Base-by-base conservation (phyloP, 805 yeast species). In the Myxozyma monticola region DNA sequence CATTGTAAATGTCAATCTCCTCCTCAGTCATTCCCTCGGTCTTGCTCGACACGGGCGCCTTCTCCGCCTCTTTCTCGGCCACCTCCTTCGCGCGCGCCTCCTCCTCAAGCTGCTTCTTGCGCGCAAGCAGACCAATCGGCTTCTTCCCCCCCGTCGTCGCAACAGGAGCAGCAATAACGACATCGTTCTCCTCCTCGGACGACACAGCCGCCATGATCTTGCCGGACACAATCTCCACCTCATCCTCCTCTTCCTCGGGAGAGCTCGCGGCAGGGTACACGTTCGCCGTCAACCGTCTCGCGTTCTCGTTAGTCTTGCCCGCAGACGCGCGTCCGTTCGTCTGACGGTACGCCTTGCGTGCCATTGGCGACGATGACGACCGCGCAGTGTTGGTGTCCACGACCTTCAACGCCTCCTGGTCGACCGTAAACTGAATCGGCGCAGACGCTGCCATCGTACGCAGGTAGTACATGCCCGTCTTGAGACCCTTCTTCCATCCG, bases 391-490 rank as follows among this genome's bases (percentile, higher is more conserved):
- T 56, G 18, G 45, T 38, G 41, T 55, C 56, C 14, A 44, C 53
- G 9, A 46, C 49, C 54, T 72, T 69, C 47, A 72, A 61, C 24
- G 74, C 66, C 57, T 69, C 73, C 62, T 74, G 77, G 60, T 81
- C 87, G 46, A 84, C 77, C 15, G 93, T 85, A 70, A 89, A 91
- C 74, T 91, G 95, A 66, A 93, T 93, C 41, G 99, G 97, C 44
- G 96, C 86, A 37, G 96, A 80, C 18, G 99, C 99, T 54, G 98
- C 96, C 76, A 88, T 95, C 9, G 98, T 91, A 72, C 98, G 84
- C 69, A 93, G 76, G 72, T 93, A 93, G 76, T 93, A 93, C 95
- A 93, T 91, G 65, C 99, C 99, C 4, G 99, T 93, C 78, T 93
- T 93, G 68, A 93, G 79, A 54, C 99, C 99, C 75, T 86, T 88